Evolutionary conservation across 192 early-diverging fungal species (phyloP), one percentile per base, ranked within the genome.

Genomic region (Rhizophagus sp.): DNA sequence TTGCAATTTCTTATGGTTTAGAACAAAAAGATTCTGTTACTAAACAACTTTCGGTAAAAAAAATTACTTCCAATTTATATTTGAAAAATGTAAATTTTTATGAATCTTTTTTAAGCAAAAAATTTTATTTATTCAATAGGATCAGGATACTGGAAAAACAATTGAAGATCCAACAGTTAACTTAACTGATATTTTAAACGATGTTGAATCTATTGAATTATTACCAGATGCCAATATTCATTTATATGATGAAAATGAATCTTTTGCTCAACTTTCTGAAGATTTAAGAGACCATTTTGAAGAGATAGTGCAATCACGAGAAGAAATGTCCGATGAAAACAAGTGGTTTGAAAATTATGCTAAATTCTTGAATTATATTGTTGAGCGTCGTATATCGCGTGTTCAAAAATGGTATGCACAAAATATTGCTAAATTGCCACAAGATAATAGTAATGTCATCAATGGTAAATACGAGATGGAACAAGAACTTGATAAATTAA

Each of bases 321-420:
- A 33, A 27, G 36, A 24, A n/a, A 22, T 24, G 41, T 25, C 65
- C 19, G 9, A 79, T 11, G 79, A 80, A 52, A 7, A 22, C 34
- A 0, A 49, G 34, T 80, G 79, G 79, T 41, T 67, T 1, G 57
- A 39, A 3, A 64, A 74, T n/a, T 76, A 36, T 10, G 12, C 22
- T 25, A 76, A 8, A 30, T 80, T 80, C 61, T 47, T 80, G 13
- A 64, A 80, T 47, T 73, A 64, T 44, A 75, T 75, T 27, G 52
- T 80, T 33, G 1, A 75, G 10, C 33, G 79, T 17, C 57, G 79
- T 6, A n/a, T 73, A 22, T 12, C 49, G 33, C 79, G 79, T 27
- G 79, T 68, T n/a, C 25, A 33, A 57, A 17, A 49, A 47, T 80
- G 79, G 79, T 80, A 76, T 62, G 9, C 7, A 52, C n/a, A 30